Conservation (phyloP, 1,139 yeast genomes). For the Sugiyamaella neomexicana region DNA sequence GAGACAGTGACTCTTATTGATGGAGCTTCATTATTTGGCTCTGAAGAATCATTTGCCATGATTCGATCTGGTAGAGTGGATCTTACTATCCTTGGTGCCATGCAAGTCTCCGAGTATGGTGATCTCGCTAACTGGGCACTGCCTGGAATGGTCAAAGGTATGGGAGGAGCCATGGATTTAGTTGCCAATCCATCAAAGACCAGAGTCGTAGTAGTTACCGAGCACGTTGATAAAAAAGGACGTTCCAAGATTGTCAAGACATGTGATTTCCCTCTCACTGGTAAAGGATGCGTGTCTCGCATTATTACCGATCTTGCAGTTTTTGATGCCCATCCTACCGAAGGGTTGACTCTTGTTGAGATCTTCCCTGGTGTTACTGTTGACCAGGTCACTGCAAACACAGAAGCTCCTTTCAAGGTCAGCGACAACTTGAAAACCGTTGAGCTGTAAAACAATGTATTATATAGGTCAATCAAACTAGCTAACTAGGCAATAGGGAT, state of each 20-base stretch:
- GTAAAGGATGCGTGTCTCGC: conserved; percentile 47
- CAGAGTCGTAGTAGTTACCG: conserved; percentile 51
- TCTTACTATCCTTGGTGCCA: conserved; percentile 51
- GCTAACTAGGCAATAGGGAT: no score
- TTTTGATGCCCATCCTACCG: conserved; percentile 46
- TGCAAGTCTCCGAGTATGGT: conserved; percentile 51
- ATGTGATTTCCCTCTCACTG: conserved; percentile 52
- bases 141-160: conserved; percentile 53
- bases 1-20: conserved; percentile 50
- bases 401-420: conserved; percentile 47
- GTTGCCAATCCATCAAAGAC: conserved; percentile 51
- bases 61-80: conserved; percentile 51
- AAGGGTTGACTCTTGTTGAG: conserved; percentile 47
- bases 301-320: conserved; percentile 54
- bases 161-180: conserved; percentile 61
- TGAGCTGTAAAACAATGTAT: conserved; percentile 9
- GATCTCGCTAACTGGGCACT: conserved; percentile 56
- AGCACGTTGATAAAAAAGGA: conserved; percentile 51
- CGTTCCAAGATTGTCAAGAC: conserved; percentile 48
- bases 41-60: conserved; percentile 54
- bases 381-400: conserved; percentile 45
- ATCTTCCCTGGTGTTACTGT: conserved; percentile 44
- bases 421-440: conserved; percentile 36
- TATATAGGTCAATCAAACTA: not conserved
- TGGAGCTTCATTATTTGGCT: conserved; percentile 52